A percentile compares a stretch with the other conserved stretches of the same genome.
Conservation (phyloP, 2,329 filamentous ascomycete genomes). For the Colletotrichum endophyticum region DNA sequence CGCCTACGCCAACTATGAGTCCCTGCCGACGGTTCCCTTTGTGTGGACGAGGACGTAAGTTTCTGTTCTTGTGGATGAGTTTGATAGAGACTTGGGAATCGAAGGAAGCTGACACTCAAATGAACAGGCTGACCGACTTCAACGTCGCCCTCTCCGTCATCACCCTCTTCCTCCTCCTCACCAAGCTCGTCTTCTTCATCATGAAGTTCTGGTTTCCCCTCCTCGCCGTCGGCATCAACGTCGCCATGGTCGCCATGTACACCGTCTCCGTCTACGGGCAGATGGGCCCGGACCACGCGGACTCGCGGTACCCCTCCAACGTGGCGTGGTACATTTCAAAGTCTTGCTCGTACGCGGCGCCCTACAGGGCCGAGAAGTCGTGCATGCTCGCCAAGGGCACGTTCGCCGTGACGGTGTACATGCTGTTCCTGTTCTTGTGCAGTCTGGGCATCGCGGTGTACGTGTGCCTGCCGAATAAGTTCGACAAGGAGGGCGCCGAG, state of each 20-base stretch:
- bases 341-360: constrained; percentile 66
- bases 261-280: constrained; percentile 72
- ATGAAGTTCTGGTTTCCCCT: constrained; percentile 75
- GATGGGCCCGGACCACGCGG: constrained; percentile 74
- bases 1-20: constrained; percentile 73
- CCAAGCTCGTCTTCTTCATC: constrained; percentile 72
- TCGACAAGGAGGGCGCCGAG: constrained; percentile 53
- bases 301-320: constrained; percentile 64
- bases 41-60: constrained; percentile 78
- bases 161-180: constrained; percentile 76
- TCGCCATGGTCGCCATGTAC: constrained; percentile 66
- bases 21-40: constrained; percentile 66
- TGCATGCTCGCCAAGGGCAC: constrained; percentile 73
- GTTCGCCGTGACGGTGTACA: constrained; percentile 68
- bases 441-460: constrained; percentile 66
- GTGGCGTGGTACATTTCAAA: constrained; percentile 79
- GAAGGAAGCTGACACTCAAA: background rate
- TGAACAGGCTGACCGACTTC: constrained; percentile 70
- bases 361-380: constrained; percentile 57
- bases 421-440: constrained; percentile 67
- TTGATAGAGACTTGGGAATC: background rate
- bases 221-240: constrained; percentile 63
- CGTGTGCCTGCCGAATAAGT: constrained; percentile 61
- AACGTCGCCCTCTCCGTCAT: constrained; percentile 80
- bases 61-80: background rate